A percentile compares a stretch with the other conserved stretches of the same genome.
These are phyloP conservation scores for Brasenia schreberi DNA, from an alignment of 164 flowering plant species.

Conservation along the genomic window DNA sequence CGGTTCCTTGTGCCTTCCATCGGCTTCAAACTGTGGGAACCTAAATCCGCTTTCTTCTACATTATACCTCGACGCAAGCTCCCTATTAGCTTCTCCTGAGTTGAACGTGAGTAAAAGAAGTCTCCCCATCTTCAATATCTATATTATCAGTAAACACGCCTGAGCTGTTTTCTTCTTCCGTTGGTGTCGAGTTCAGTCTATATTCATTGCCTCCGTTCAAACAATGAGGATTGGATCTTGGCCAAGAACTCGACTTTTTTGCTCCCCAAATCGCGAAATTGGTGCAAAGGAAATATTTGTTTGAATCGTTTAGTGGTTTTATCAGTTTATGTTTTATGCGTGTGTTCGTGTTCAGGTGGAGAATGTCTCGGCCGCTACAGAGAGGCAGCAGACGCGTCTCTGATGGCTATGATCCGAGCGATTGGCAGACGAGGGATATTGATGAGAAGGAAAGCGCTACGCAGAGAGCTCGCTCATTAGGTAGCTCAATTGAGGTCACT, in stretches of 20 bases:
- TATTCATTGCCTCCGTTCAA: no score
- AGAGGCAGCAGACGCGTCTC: constrained; percentile 12
- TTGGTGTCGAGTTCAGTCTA: no score
- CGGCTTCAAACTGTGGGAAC: not conserved
- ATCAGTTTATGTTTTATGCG: not conserved
- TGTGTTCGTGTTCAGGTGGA: constrained; percentile 9
- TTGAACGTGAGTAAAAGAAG: no score
- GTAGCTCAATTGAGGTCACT: not conserved
- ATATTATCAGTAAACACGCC: no score
- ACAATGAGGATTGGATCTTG: no score
- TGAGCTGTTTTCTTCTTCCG: no score
- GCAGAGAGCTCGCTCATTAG: constrained; percentile 21
- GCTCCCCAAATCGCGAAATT: not conserved
- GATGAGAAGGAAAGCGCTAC: constrained; percentile 27
- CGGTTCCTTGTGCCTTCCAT: not conserved
- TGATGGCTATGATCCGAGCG: constrained; percentile 23
- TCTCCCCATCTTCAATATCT: no score
- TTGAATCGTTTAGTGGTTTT: not conserved
- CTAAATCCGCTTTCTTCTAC: not conserved
- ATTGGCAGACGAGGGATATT: constrained; percentile 56
- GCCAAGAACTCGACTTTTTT: no score
- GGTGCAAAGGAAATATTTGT: not conserved
- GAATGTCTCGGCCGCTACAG: constrained; percentile 71
- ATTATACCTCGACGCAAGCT: no score
- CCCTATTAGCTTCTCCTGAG: no score